Conservation (phyloP, 1,139 yeast genomes). For the Chernovozyma sophiae-reginae region DNA sequence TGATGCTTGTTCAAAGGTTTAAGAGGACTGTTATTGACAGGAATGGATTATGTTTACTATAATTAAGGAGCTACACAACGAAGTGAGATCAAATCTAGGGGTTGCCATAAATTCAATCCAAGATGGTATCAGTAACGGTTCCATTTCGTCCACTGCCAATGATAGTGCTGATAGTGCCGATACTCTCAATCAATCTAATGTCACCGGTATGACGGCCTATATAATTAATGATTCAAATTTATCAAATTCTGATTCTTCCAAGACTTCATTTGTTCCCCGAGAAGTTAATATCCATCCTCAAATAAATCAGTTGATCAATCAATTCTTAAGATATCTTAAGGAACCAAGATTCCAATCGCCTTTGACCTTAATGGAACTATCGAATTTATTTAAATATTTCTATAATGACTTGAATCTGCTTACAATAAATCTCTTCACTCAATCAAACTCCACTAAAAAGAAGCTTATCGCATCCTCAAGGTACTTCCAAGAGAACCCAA, state of each 20-base stretch:
- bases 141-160: too few relatives aligned
- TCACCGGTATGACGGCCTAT: too few relatives aligned
- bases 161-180: too few relatives aligned
- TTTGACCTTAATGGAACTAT: constrained; percentile 31
- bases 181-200: too few relatives aligned
- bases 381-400: constrained; percentile 30
- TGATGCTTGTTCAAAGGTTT: too few relatives aligned
- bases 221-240: too few relatives aligned
- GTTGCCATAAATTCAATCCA: too few relatives aligned
- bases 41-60: neutral
- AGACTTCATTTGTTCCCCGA: too few relatives aligned
- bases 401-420: constrained; percentile 38
- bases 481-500: constrained; percentile 28
- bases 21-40: too few relatives aligned
- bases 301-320: constrained; percentile 20
- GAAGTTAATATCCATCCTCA: constrained; percentile 14
- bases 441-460: constrained; percentile 37
- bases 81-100: neutral
- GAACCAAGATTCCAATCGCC: constrained; percentile 46
- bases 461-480: constrained; percentile 30
- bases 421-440: constrained; percentile 31
- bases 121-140: too few relatives aligned
- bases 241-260: too few relatives aligned
- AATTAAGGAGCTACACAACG: neutral
- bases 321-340: constrained; percentile 34